These are phyloP conservation scores for Podaxis sp. DNA, from an alignment of 768 basidiomycete genomes.

Conservation along the genomic window DNA sequence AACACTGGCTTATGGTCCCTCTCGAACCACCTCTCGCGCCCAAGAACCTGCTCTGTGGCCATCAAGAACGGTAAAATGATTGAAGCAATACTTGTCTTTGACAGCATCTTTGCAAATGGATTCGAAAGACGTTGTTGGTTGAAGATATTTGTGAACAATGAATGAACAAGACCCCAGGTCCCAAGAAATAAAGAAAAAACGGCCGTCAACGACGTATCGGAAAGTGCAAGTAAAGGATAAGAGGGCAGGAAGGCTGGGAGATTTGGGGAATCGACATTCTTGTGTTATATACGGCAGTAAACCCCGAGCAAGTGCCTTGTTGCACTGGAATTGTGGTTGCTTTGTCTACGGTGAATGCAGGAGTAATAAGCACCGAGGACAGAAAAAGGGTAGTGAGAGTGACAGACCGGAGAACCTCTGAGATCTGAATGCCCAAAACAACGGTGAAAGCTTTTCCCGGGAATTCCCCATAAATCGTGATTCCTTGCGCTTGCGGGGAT, in stretches of 20 bases:
- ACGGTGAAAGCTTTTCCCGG: conserved; percentile 13
- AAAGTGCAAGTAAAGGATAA: neutral
- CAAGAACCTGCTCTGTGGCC: conserved; percentile 31
- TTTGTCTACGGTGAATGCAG: conserved; percentile 10
- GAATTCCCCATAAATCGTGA: too few species aligned
- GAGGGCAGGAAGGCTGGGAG: neutral
- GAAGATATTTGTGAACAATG: conserved; percentile 8
- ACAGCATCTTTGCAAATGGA: conserved; percentile 27
- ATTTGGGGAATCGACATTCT: neutral
- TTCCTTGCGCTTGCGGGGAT: neutral
- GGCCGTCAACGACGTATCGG: conserved; percentile 47
- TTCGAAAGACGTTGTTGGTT: conserved; percentile 11
- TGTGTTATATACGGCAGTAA: neutral
- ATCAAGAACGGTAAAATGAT: conserved; percentile 29
- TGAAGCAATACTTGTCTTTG: conserved; percentile 26
- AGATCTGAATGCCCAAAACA: conserved; percentile 13
- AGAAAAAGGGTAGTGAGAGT: neutral
- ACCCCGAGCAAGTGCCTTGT: neutral
- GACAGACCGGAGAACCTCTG: neutral
- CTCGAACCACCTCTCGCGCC: conserved; percentile 49
- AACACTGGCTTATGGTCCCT: conserved; percentile 43
- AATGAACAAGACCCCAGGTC: conserved; percentile 46
- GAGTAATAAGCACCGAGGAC: neutral
- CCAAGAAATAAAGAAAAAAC: conserved; percentile 30
- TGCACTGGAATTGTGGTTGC: conserved; percentile 15